Percentiles rank a stretch among this genome's conserved stretches.
Evolutionary conservation across 371 early-diverging fungal species (phyloP).

Genomic region (Cladochytrium tenue): DNA sequence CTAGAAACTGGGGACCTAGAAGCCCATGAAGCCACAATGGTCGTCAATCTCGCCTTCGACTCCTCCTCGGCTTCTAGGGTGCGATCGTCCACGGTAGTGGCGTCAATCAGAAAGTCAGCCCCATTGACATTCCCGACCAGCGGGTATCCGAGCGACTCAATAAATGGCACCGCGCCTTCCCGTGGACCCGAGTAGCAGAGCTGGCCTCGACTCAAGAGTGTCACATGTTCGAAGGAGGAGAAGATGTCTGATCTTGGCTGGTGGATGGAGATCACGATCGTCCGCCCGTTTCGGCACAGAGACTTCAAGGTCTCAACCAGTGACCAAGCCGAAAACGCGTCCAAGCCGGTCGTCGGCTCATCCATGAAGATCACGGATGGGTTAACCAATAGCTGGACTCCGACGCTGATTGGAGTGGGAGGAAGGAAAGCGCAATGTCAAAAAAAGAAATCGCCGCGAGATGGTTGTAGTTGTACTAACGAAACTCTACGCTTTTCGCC

Average conservation of each 20-base stretch:
- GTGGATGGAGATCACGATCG: slow-evolving; percentile 67
- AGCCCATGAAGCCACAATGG: slow-evolving; percentile 31
- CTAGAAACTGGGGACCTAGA: no score
- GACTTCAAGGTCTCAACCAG: slow-evolving; percentile 59
- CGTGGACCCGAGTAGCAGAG: slow-evolving; percentile 53
- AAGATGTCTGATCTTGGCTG: slow-evolving; percentile 59
- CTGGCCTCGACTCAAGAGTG: slow-evolving; percentile 55
- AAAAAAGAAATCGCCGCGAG: not conserved
- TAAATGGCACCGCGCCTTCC: slow-evolving; percentile 45
- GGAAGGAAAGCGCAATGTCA: no score
- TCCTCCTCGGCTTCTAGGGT: slow-evolving; percentile 25
- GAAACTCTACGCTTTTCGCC: slow-evolving; percentile 49
- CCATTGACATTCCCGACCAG: slow-evolving; percentile 70
- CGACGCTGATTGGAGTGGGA: slow-evolving; percentile 28
- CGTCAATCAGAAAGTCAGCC: slow-evolving; percentile 60
- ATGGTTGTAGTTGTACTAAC: no score
- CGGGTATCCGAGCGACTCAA: slow-evolving; percentile 66
- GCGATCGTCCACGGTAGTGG: slow-evolving; percentile 45
- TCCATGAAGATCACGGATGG: slow-evolving; percentile 90
- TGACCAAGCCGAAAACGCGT: slow-evolving; percentile 70
- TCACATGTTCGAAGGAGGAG: slow-evolving; percentile 55
- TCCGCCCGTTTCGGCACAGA: slow-evolving; percentile 64
- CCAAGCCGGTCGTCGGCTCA: slow-evolving; percentile 84
- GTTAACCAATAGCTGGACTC: slow-evolving; percentile 81
- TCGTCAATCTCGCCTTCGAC: slow-evolving; percentile 14